Base-by-base conservation (phyloP, 2,329 filamentous ascomycete species). In the Blastomyces gilchristii region DNA sequence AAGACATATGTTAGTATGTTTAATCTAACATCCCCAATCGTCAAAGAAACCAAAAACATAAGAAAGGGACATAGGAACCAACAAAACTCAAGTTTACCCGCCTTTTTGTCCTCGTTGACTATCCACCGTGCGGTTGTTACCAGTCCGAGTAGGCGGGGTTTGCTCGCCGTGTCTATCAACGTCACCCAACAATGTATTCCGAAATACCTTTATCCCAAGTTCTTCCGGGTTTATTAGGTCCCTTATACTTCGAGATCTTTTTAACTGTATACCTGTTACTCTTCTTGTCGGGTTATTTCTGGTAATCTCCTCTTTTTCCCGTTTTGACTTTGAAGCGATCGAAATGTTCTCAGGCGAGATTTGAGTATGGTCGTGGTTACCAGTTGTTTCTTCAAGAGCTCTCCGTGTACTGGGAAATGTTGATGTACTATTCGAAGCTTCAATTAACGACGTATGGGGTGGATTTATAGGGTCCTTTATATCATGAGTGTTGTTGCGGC, bases 401-500 rank as follows among this genome's bases (percentile, higher is more conserved):
- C 47, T 43, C 22, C 57, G 57, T 9, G 41, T 47, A 18, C 39
- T 31, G 12, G 8, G 14, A 39, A n/a, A 18, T 25, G 12, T 39
- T 28, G 57, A 31, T 22, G 22, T 45, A 22, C 31, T 45, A 31
- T 47, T 58, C 41, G 41, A 45, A 25, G 22, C 25, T 45, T 47
- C 57, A 58, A 43, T 34, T 47, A 41, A 22, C 11, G 18, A 41
- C 43, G 37, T 25, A 37, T 58, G 34, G 5, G n/a, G 18, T 41
- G 9, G n/a, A 9, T 45, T 58, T 18, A 41, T 58, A 11, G 57
- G 57, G 41, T 58, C 25, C 41, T 58, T 39, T 31, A 45, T 39
- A 25, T 60, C 58, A 39, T 28, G 58, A 47, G 41, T 34, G 45
- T 60, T 64, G 28, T 66, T 62, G 18, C 64, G 64, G 58, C 66